Percentiles rank a stretch among this genome's conserved stretches.
Evolutionary conservation across 176 grass and related monocot species (phyloP).

Genomic region (Aegilops tauschii): DNA sequence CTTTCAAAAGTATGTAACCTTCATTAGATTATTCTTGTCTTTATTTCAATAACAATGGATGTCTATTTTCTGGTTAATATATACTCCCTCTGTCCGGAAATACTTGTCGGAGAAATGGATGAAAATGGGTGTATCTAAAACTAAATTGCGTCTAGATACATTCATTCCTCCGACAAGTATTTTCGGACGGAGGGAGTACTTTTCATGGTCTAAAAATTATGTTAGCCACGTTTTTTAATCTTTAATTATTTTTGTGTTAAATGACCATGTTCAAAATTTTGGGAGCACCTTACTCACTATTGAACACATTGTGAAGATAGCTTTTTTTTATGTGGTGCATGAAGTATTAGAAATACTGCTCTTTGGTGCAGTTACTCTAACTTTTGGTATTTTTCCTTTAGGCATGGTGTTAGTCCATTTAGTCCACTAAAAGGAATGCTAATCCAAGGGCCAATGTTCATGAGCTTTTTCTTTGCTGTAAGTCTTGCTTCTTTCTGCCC

Average conservation of each 20-base stretch:
- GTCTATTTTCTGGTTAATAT: slow-evolving; percentile 13
- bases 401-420: slow-evolving; percentile 82
- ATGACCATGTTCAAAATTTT: slow-evolving; percentile 8
- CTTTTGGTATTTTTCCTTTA: slow-evolving; percentile 38
- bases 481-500: slow-evolving; percentile 32
- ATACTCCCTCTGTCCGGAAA: too few relatives aligned
- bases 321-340: background rate
- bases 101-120: too few relatives aligned
- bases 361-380: slow-evolving; percentile 4
- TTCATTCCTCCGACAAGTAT: too few relatives aligned
- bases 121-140: too few relatives aligned
- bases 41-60: background rate
- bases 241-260: background rate
- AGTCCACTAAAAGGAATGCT: slow-evolving; percentile 78
- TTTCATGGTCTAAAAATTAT: background rate
- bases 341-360: slow-evolving; percentile 23
- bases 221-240: background rate
- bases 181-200: background rate
- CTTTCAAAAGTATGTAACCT: slow-evolving; percentile 62
- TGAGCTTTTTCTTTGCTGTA: slow-evolving; percentile 96
- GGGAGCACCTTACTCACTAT: background rate
- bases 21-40: slow-evolving; percentile 1
- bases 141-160: too few relatives aligned
- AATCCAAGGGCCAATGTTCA: slow-evolving; percentile 79
- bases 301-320: background rate